phyloP scores from a whole-genome alignment of 2,329 filamentous ascomycete genomes.

The Colletotrichum endophyticum region DNA sequence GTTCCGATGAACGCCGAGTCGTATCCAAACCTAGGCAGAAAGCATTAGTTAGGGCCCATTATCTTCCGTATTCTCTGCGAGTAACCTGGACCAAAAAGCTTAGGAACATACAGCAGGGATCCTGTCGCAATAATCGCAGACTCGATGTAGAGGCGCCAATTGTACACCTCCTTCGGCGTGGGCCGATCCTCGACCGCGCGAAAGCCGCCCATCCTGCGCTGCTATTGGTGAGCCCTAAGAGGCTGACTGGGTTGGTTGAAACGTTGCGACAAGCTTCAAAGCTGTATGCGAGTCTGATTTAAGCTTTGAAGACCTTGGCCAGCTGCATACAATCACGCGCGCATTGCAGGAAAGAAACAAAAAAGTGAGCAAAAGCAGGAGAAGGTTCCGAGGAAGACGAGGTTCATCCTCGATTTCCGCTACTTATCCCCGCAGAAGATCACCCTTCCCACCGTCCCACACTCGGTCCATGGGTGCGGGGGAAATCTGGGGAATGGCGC shows the following conservation, averaged over 20 bases:
- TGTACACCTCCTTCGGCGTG: constrained; percentile 60
- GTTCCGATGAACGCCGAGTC: constrained; percentile 60
- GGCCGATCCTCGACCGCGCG: constrained; percentile 59
- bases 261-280: not conserved
- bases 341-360: not conserved
- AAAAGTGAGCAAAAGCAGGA: not conserved
- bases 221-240: not conserved
- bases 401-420: constrained; percentile 6
- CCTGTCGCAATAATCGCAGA: constrained; percentile 54
- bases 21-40: constrained; percentile 48
- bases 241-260: not conserved
- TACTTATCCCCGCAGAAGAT: constrained; percentile 8
- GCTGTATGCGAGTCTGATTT: not conserved
- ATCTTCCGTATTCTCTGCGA: not conserved
- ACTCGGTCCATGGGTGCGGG: constrained; percentile 2
- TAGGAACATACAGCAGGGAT: constrained; percentile 38
- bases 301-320: not conserved
- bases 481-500: constrained; percentile 14
- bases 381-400: not conserved
- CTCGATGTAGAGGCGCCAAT: constrained; percentile 53
- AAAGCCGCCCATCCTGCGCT: constrained; percentile 37
- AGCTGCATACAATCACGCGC: not conserved
- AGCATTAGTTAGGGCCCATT: not conserved
- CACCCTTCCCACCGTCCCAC: not conserved
- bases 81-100: not conserved